Base-by-base conservation (phyloP, 1,139 yeast species). In the Saccharomyces pastorianus region DNA sequence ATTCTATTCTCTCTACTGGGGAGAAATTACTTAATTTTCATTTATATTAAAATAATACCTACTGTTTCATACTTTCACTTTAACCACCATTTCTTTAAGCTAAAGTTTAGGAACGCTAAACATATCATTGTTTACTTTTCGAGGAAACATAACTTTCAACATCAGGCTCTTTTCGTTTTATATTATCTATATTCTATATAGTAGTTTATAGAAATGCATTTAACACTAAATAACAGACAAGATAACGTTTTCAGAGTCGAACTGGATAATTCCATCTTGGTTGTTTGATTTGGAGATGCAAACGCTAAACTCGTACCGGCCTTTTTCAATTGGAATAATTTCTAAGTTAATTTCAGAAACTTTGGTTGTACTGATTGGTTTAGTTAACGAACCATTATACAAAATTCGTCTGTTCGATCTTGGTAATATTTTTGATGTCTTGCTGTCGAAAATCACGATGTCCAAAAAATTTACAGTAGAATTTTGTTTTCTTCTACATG, bases 281-380 rank as follows among this genome's bases (percentile, higher is more conserved):
- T 56, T 55, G 11, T 51, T 27, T 4, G 52, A 42, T 31, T 53
- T 53, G n/a, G 64, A 56, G 9, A 63, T 46, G 29, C 60, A 59
- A 2, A 58, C 61, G 46, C 59, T 57, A 6, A 67, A 49, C 47
- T 64, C 66, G 50, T 66, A 67, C 25, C 54, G 56, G 6, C 70
- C 70, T 11, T 53, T 53, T 48, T 66, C 69, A 2, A 66, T 56
- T 6, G 69, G 68, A n/a, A 64, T 34, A 3, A 67, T 51, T 26
- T 62, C 62, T 34, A 66, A 55, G 6, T n/a, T 50, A 1, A 55
- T 46, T 9, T 50, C 49, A 23, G 58, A 46, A 6, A 53, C 49
- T n/a, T 53, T 51, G 1, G 49, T 31, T 3, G 61, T 58, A 11
- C 52, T 46, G 13, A 66, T 49, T 4, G 51, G 49, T 28, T 51